Evolutionary conservation across 805 yeast genomes (phyloP), one percentile per base, ranked within the genome.

Genomic region (Saccharomycopsis fermentans): DNA sequence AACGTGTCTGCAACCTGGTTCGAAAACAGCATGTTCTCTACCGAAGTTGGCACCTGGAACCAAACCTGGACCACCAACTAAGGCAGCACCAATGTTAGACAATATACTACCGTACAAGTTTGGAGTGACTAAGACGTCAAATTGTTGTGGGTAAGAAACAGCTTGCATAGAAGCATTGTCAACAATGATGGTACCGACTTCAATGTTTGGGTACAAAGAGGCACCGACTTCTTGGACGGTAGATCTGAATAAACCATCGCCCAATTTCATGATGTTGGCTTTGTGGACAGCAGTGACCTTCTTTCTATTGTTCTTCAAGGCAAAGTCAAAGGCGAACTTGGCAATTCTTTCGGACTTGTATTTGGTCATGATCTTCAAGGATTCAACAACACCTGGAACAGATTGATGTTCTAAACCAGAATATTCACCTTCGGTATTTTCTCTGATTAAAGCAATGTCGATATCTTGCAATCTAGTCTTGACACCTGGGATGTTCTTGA

Each of bases 151-250:
- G 76, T 86, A 81, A 60, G 98, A 91, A 64, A 92, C 99, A 61
- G 97, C 97, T 80, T 92, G 98, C 99, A 92, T 94, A 62, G 97
- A 90, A 63, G 98, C 97, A 73, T 92, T 92, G 77, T 92, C 99
- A 67, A 92, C 98, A 76, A 92, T 94, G 83, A 94, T 88, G 75
- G 91, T 96, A 74, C 84, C 85, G 67, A 85, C 89, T 63, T 79
- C 81, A 65, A 92, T 81, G 61, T 84, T 86, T 65, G 96, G 95
- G 77, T 87, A 87, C 74, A 87, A 92, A 68, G 82, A 84, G 70
- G 90, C 91, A 21, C 50, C 50, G 65, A 94, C 84, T 66, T 86
- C 86, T 74, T 90, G 84, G 68, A 92, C 88, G 65, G 97, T 90
- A 74, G 86, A 82, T 81, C 96, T 89, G 83, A 94, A 92, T 69